These are phyloP conservation scores for Phytophthora fragariae DNA, from an alignment of 352 stramenopile genomes.

Conservation along the genomic window DNA sequence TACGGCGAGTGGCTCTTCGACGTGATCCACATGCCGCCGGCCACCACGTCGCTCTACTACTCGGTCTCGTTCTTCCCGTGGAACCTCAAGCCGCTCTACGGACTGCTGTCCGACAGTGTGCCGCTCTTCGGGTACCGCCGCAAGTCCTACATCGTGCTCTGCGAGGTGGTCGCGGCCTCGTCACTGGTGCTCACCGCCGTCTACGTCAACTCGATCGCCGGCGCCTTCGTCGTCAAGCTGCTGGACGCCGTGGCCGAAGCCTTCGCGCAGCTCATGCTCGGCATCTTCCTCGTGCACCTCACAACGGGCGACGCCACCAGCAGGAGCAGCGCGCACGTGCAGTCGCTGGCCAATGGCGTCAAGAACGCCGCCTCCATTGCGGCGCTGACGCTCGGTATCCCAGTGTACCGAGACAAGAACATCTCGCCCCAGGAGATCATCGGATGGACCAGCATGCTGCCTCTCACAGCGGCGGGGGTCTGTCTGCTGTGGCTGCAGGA, in stretches of 20 bases:
- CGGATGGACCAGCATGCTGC: constrained; percentile 66
- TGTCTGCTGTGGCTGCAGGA: constrained; percentile 66
- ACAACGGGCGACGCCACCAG: constrained; percentile 63
- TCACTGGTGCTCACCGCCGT: constrained; percentile 66
- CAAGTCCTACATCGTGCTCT: constrained; percentile 87
- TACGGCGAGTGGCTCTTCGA: constrained; percentile 84
- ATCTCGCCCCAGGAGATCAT: constrained; percentile 65
- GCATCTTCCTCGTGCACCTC: constrained; percentile 77
- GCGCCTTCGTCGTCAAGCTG: constrained; percentile 73
- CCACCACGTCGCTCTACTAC: constrained; percentile 84
- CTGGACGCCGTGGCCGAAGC: constrained; percentile 76
- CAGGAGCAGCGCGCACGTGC: constrained; percentile 61
- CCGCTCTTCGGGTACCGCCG: constrained; percentile 78
- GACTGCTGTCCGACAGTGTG: constrained; percentile 76
- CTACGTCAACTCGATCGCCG: constrained; percentile 63
- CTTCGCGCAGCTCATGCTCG: constrained; percentile 86
- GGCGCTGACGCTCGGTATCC: constrained; percentile 69
- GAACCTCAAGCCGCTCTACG: constrained; percentile 89
- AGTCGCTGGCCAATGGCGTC: constrained; percentile 74
- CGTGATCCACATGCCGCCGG: constrained; percentile 78
- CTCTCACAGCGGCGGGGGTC: constrained; percentile 55
- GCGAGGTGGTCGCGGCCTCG: constrained; percentile 60
- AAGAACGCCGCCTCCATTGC: constrained; percentile 76
- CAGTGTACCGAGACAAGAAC: constrained; percentile 66
- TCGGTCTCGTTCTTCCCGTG: constrained; percentile 85